These are phyloP conservation scores for Cicer bijugum DNA, from an alignment of 306 rosid species.

Conservation along the genomic window DNA sequence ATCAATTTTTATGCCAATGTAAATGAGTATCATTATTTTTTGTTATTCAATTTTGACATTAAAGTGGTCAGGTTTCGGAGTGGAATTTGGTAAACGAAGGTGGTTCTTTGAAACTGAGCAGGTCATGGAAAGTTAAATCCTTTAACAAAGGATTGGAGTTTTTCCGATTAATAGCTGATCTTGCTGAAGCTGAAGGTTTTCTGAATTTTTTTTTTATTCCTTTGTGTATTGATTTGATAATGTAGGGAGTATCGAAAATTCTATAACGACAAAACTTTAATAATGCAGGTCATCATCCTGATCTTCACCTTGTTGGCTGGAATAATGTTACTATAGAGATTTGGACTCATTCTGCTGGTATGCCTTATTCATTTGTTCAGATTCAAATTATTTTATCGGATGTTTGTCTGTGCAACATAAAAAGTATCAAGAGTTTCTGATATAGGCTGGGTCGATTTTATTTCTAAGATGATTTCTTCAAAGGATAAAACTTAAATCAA, in stretches of 20 bases:
- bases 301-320: conserved; percentile 95
- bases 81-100: conserved; percentile 75
- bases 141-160: conserved; percentile 84
- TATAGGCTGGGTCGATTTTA: conserved; percentile 1
- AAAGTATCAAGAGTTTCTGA: not conserved
- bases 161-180: conserved; percentile 67
- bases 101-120: conserved; percentile 62
- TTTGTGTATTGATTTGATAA: conserved; percentile 5
- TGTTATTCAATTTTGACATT: conserved; percentile 1
- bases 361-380: conserved; percentile 31
- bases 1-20: not conserved
- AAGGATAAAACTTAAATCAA: not conserved
- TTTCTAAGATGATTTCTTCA: conserved; percentile 6
- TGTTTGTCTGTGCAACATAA: not conserved
- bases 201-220: not conserved
- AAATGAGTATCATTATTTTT: not conserved
- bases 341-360: conserved; percentile 90
- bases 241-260: not conserved
- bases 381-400: conserved; percentile 18
- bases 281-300: conserved; percentile 87
- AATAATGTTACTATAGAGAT: conserved; percentile 79
- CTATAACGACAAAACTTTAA: conserved; percentile 14
- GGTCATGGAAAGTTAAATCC: conserved; percentile 75
- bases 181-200: conserved; percentile 84
- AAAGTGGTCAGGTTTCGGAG: conserved; percentile 56